phyloP scores from a whole-genome alignment of 106 monocot genomes.

The Dendrobium catenatum region DNA sequence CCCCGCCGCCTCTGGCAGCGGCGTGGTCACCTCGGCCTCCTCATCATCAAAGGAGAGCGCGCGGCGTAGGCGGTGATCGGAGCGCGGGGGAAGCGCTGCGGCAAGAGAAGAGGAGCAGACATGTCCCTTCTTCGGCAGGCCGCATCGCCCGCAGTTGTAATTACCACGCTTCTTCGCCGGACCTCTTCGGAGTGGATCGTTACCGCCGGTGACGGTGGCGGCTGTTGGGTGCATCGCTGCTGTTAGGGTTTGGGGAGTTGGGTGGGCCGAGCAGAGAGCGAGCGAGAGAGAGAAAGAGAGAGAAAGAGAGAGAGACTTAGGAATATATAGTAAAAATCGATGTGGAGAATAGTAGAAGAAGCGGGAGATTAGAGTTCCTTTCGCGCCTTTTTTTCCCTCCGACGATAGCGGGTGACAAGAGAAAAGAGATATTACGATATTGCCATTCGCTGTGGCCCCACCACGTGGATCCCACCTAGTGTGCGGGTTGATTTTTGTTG shows the following conservation, averaged over 20 bases:
- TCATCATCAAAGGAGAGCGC: slow-evolving; percentile 51
- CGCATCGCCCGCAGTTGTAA: slow-evolving; percentile 99
- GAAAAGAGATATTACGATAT: background rate
- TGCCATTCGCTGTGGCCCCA: background rate
- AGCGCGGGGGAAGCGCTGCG: slow-evolving; percentile 24
- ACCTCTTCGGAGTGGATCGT: background rate
- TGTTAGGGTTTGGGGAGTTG: background rate
- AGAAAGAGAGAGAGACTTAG: background rate
- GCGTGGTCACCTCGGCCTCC: background rate
- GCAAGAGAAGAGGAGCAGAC: slow-evolving; percentile 36
- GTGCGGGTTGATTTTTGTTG: background rate
- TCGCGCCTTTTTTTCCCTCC: slow-evolving; percentile 19
- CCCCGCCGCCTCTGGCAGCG: background rate
- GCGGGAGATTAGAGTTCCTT: slow-evolving; percentile 28
- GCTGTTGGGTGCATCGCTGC: slow-evolving; percentile 9
- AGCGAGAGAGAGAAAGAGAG: too few species aligned
- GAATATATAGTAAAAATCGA: slow-evolving; percentile 6
- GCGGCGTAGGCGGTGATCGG: slow-evolving; percentile 46
- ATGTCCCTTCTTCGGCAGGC: slow-evolving; percentile 93
- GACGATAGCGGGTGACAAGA: background rate
- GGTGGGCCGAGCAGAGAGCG: background rate
- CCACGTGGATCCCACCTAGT: background rate
- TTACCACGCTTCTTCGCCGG: slow-evolving; percentile 67
- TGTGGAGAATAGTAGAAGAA: background rate
- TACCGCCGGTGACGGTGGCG: background rate